Evolutionary conservation across 2,329 filamentous ascomycete species (phyloP), one percentile per base, ranked within the genome.

Genomic region (Cordyceps sp.): DNA sequence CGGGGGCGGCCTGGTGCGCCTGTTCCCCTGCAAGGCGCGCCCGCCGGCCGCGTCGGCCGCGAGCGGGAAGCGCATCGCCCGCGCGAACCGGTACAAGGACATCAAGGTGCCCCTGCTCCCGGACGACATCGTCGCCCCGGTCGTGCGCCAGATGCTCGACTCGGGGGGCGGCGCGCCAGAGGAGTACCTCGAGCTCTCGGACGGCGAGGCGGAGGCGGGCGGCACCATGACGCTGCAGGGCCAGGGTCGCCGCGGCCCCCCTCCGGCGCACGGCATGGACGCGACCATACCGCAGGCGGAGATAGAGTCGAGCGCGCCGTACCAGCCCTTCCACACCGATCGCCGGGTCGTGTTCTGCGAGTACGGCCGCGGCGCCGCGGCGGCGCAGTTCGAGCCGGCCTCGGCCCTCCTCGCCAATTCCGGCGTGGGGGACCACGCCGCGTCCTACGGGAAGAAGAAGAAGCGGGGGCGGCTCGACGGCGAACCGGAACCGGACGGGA

Each of bases 301-400:
- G 59, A 92, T 93, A 41, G 90, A 98, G 49, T 93, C 88, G 2
- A 94, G 88, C 47, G 81, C 86, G 5, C 84, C 88, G 3, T 96
- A 93, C 45, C 86, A 93, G 46, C 88, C 90, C 1, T 94, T 96
- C 59, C 88, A 96, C 50, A 90, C 86, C 0, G 86, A 96, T 47
- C 71, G 74, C 33, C 73, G 88, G 4, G 81, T 96, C 28, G 72
- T 67, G n/a, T 62, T 94, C 19, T 80, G 75, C 42, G 68, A 84
- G 26, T 81, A 78, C 47, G 54, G 47, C 23, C 40, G 44, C 8
- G 26, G 15, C 32, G 50, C 43, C 32, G 38, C 42, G 26, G 50
- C 53, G 4, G 43, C 53, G 23, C 44, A 52, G 14, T 30, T 53
- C 10, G 50, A 58, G 10, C 46, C 53, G 8, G 44, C 61, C 15